These are phyloP conservation scores for Claviceps sp. DNA, from an alignment of 2,329 filamentous ascomycete species.

Conservation along the genomic window DNA sequence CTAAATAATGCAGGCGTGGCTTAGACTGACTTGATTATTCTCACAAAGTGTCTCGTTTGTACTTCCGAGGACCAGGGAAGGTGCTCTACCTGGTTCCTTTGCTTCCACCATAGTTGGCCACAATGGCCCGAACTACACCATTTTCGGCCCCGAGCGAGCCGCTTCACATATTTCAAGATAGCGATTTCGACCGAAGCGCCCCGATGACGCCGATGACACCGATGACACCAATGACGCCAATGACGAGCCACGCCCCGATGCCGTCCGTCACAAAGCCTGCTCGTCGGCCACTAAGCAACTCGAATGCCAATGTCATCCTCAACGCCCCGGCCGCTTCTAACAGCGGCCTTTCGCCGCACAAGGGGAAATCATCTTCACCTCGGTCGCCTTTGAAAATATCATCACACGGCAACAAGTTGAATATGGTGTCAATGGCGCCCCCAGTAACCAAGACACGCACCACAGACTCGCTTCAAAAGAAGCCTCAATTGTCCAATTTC, in stretches of 20 bases:
- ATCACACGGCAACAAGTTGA: slow-evolving; percentile 44
- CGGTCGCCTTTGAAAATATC: slow-evolving; percentile 42
- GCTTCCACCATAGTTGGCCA: slow-evolving; percentile 20
- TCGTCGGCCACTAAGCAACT: slow-evolving; percentile 33
- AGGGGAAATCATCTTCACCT: slow-evolving; percentile 48
- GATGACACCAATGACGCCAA: too few relatives aligned
- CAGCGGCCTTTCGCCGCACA: slow-evolving; percentile 55
- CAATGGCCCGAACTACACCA: slow-evolving; percentile 40
- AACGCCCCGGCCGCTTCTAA: slow-evolving; percentile 44
- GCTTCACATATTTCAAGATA: slow-evolving; percentile 39
- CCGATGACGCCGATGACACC: slow-evolving; percentile 20
- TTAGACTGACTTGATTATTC: not conserved
- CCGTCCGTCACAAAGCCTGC: slow-evolving; percentile 33
- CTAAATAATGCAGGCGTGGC: not conserved
- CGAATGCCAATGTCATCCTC: slow-evolving; percentile 51
- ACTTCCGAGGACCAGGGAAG: not conserved
- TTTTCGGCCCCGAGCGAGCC: slow-evolving; percentile 32
- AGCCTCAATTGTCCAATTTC: slow-evolving; percentile 44
- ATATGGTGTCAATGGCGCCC: slow-evolving; percentile 54
- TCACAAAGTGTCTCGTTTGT: not conserved
- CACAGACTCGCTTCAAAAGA: slow-evolving; percentile 60
- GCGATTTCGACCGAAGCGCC: slow-evolving; percentile 30
- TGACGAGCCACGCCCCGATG: slow-evolving; percentile 43
- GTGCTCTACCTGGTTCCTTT: slow-evolving; percentile 1
- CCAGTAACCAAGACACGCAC: slow-evolving; percentile 39